A percentile compares a stretch with the other conserved stretches of the same genome.
phyloP scores from a whole-genome alignment of 2,329 filamentous ascomycete genomes.

The Delphinella strobiligena region DNA sequence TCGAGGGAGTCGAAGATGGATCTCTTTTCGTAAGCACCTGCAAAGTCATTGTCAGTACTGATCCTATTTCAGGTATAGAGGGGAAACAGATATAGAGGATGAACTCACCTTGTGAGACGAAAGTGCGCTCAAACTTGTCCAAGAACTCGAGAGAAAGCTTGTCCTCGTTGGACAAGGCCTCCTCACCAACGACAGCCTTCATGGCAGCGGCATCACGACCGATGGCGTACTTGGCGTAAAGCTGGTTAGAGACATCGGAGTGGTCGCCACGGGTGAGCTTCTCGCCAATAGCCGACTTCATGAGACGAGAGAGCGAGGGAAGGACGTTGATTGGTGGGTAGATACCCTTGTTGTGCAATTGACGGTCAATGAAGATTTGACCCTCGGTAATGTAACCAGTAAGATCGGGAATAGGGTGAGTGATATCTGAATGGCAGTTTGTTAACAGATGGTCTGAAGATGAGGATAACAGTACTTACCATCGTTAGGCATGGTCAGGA shows the following conservation, averaged over 20 bases:
- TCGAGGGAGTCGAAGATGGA: slow-evolving; percentile 90
- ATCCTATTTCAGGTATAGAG: too few species aligned
- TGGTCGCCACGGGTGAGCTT: slow-evolving; percentile 94
- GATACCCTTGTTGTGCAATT: slow-evolving; percentile 89
- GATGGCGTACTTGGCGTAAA: slow-evolving; percentile 99
- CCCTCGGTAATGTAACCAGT: slow-evolving; percentile 99
- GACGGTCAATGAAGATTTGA: slow-evolving; percentile 94
- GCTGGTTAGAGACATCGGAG: slow-evolving; percentile 96
- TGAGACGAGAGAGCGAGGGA: slow-evolving; percentile 93
- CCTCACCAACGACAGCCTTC: slow-evolving; percentile 98
- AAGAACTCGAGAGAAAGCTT: slow-evolving; percentile 96
- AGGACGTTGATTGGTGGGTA: slow-evolving; percentile 98
- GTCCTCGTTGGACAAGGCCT: slow-evolving; percentile 88
- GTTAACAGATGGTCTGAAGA: not conserved
- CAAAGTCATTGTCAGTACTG: too few species aligned
- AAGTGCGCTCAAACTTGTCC: slow-evolving; percentile 94
- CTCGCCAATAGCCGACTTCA: slow-evolving; percentile 99
- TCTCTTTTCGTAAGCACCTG: slow-evolving; percentile 81
- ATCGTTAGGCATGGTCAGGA: slow-evolving; percentile 99
- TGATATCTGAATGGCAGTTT: slow-evolving; percentile 61
- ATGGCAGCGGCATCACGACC: slow-evolving; percentile 95
- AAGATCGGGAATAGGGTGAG: slow-evolving; percentile 95
- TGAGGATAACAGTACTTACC: slow-evolving; percentile 32
- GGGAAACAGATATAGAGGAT: too few species aligned
- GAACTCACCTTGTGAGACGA: slow-evolving; percentile 89